Conservation (phyloP, 176 grass and related monocot genomes). For the Musa schizocarpa region DNA sequence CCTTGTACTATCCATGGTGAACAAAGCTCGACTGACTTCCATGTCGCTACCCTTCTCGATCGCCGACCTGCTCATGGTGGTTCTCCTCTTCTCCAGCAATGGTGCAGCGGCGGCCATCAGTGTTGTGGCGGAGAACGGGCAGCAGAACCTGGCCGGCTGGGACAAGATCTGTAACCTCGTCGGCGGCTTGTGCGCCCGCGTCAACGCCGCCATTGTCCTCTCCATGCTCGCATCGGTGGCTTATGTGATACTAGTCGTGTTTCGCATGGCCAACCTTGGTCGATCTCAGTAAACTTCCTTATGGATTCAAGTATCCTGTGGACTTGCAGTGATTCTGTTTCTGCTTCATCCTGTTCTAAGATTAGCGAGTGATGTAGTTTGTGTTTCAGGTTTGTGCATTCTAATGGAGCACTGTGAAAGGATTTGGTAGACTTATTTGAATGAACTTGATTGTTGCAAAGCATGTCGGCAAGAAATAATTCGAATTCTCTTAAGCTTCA, state of each 20-base stretch:
- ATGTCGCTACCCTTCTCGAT: background rate
- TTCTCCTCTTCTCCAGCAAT: conserved; percentile 19
- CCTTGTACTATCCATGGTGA: conserved; percentile 3
- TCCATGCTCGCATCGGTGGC: conserved; percentile 6
- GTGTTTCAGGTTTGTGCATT: too few relatives aligned
- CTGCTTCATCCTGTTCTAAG: too few relatives aligned
- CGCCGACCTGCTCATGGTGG: conserved; percentile 2
- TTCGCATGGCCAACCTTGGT: background rate
- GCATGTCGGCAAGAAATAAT: too few relatives aligned
- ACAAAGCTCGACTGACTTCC: background rate
- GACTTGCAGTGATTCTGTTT: too few relatives aligned
- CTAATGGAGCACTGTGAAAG: too few relatives aligned
- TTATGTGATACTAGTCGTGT: background rate
- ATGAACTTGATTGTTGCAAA: too few relatives aligned
- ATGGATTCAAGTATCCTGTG: too few relatives aligned
- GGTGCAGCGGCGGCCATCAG: conserved; percentile 5
- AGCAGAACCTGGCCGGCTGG: background rate
- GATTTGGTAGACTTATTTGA: too few relatives aligned
- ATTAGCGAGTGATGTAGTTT: too few relatives aligned
- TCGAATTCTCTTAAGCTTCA: too few relatives aligned
- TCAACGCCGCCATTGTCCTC: conserved; percentile 13
- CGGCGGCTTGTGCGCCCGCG: background rate
- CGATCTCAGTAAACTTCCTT: too few relatives aligned
- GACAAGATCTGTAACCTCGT: background rate
- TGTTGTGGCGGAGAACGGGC: background rate